Evolutionary conservation across 2,329 filamentous ascomycete species (phyloP), one percentile per base, ranked within the genome.

Genomic region (Fusarium xylarioides): DNA sequence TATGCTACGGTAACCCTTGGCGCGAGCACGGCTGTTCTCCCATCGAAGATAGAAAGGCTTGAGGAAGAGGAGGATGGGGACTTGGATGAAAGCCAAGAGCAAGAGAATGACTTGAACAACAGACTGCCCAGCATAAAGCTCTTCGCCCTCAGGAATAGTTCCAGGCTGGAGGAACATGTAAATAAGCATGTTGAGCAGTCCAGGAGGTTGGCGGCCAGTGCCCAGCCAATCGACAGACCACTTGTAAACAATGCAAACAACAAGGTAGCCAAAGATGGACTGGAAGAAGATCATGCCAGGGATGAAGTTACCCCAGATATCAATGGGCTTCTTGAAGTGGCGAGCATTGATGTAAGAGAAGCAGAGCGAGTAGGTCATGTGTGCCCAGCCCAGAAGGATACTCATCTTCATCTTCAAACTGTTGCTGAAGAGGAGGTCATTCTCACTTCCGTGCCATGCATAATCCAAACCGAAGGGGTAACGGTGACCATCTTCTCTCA

Each of bases 391-490:
- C 74, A 99, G 89, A 75, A 99, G 90, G 81, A 99, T 98, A 86
- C 94, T 97, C 85, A 99, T 93, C 88, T 99, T 99, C 96, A 99
- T 99, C 91, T 99, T 99, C 89, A 96, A 97, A 83, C 93, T 97
- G 92, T 99, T 99, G 82, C 91, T 93, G 85, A 99, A 99, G 55
- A 99, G 89, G 26, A 99, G 88, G 69, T 97, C 93, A 79, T 99
- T 99, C 79, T 98, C 95, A 18, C 95, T 93, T 68, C 93, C 95
- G 81, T 99, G 97, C 96, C 96, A 99, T 79, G 92, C 93, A 91
- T 92, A 97, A 81, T 99, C 96, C 68, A 99, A 85, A 76, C 96
- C 96, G 80, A 99, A 97, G 21, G 97, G 95, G 82, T 98, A 99
- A 57, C 95, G 92, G 83, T 98, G 95, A 66, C 88, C 89, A 53